Evolutionary conservation across 768 basidiomycete species (phyloP).

Genomic region (Pleurotus pulmonarius): DNA sequence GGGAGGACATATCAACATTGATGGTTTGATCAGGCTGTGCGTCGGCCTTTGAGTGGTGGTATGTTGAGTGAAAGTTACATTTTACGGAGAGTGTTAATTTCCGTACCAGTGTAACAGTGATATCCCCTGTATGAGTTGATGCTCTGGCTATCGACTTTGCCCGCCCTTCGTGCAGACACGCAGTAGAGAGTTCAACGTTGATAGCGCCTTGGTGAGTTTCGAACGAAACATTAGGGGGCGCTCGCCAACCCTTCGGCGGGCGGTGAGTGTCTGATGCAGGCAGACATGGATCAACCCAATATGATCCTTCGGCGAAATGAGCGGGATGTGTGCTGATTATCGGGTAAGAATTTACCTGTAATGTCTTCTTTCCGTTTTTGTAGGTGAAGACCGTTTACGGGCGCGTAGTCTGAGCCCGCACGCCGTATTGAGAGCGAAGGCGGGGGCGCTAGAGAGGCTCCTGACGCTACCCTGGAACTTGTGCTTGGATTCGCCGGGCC

Average conservation of each 20-base stretch:
- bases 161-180: conserved; percentile 24
- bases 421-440: too few species aligned
- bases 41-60: too few species aligned
- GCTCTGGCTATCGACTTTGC: conserved; percentile 35
- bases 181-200: conserved; percentile 32
- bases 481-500: too few species aligned
- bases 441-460: too few species aligned
- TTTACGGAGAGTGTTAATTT: conserved; percentile 3
- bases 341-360: conserved; percentile 19
- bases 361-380: conserved; percentile 26
- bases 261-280: conserved; percentile 1
- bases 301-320: neutral
- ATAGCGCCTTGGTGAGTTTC: conserved; percentile 37
- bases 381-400: conserved; percentile 29
- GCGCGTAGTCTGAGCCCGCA: conserved; percentile 9
- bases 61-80: neutral
- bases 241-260: neutral
- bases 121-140: conserved; percentile 30
- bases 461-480: too few species aligned
- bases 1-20: conserved; percentile 7
- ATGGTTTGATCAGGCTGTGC: neutral
- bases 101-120: conserved; percentile 36
- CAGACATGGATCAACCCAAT: conserved; percentile 2
- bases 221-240: conserved; percentile 27
- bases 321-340: neutral